Conservation (phyloP, 208 protist genomes). For the Leishmania aethiopica region DNA sequence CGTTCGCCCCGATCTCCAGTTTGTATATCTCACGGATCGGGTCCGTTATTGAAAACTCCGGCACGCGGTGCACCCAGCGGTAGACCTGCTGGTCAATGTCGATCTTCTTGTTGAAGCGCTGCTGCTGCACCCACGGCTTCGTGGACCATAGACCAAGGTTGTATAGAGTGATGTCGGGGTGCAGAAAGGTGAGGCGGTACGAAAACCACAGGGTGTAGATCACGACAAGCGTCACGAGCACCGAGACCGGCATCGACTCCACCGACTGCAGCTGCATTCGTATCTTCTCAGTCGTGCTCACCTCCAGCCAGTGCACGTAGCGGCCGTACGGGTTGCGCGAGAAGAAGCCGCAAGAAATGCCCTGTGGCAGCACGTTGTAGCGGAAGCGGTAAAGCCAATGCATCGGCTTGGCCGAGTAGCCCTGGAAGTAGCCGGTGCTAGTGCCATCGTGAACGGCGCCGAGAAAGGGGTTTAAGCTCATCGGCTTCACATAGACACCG, state of each 20-base stretch:
- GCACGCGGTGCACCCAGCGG: slow-evolving; percentile 83
- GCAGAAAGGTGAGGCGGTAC: slow-evolving; percentile 77
- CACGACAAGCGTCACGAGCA: slow-evolving; percentile 45
- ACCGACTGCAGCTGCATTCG: slow-evolving; percentile 56
- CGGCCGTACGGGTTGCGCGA: slow-evolving; percentile 81
- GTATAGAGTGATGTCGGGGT: slow-evolving; percentile 88
- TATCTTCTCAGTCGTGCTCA: slow-evolving; percentile 86
- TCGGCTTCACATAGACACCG: slow-evolving; percentile 74
- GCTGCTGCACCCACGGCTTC: slow-evolving; percentile 84
- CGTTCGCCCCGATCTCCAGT: slow-evolving; percentile 68
- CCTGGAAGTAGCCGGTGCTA: slow-evolving; percentile 76
- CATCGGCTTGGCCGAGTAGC: slow-evolving; percentile 66
- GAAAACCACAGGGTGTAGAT: slow-evolving; percentile 72
- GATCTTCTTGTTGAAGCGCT: slow-evolving; percentile 89
- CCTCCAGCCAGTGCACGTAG: slow-evolving; percentile 89
- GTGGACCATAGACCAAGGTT: slow-evolving; percentile 79
- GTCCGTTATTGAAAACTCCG: slow-evolving; percentile 67
- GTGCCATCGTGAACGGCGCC: slow-evolving; percentile 69
- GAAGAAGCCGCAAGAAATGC: slow-evolving; percentile 75
- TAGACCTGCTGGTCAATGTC: slow-evolving; percentile 78
- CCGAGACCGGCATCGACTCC: slow-evolving; percentile 64
- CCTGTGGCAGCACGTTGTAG: slow-evolving; percentile 75
- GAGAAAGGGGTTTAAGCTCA: slow-evolving; percentile 77
- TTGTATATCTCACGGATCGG: slow-evolving; percentile 71
- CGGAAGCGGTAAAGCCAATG: slow-evolving; percentile 89